Base-by-base conservation (phyloP, 2,329 filamentous ascomycete genomes). In the Tolypocladium amazonense region DNA sequence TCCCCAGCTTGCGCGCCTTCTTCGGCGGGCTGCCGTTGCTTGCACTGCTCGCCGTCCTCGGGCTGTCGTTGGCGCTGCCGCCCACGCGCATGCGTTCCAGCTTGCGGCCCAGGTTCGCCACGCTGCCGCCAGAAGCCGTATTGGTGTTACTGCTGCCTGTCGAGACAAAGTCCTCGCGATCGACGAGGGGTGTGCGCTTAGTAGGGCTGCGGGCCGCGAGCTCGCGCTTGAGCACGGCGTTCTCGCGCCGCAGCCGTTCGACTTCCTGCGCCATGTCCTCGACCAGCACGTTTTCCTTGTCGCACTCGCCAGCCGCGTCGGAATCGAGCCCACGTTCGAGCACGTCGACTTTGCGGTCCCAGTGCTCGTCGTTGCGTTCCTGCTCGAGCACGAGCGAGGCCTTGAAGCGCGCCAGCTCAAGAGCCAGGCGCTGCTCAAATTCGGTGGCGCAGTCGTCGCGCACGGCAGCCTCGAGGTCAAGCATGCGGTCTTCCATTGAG, bases 391-490 rank as follows among this genome's bases (percentile, higher is more conserved):
- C 88, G 71, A 92, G 83, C 0, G 85, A 88, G 0, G 82, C 83
- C 70, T 93, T 88, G 89, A 91, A 97, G n/a, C 90, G 81, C 12
- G 83, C 81, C 71, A 90, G 84, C 71, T 97, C 92, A 15, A 87
- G 76, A 25, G 86, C 83, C 55, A 97, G 80, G 14, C 85, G 83
- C 61, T 83, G 78, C 69, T 99, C 94, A 77, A 96, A 95, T 69
- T 97, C 94, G 2, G 77, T 80, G 65, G 87, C 92, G 66, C 92
- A 93, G 65, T 97, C 93, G 68, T 97, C 93, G 27, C 94, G 87
- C 37, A 97, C 84, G 7, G 88, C 87, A 66, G 89, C 86, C 71
- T 99, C 94, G 15, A 96, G 77, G 57, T 87, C 83, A 5, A 85
- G 66, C 67, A 86, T 76, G 5, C 81, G 73, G 30, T 90, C 85